Percentiles rank a stretch among this genome's conserved stretches.
Conservation (phyloP, 305 asterid species). For the Fraxinus xanthoxyloides region DNA sequence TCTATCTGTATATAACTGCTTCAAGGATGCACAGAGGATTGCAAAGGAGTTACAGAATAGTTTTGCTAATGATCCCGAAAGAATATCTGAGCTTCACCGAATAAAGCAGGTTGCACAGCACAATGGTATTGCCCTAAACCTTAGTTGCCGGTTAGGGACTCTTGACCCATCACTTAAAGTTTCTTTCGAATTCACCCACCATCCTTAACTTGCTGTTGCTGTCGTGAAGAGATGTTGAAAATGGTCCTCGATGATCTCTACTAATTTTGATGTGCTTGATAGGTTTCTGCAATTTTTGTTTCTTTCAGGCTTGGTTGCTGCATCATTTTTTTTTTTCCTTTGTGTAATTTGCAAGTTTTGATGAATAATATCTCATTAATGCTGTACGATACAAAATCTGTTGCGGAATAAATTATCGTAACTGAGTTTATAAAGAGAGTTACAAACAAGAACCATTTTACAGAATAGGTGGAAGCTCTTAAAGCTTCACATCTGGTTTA, state of each 20-base stretch:
- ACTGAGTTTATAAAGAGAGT: conserved; percentile 12
- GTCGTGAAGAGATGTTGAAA: conserved; percentile 84
- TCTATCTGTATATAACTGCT: conserved; percentile 55
- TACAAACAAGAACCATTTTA: not conserved
- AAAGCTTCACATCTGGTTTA: not conserved
- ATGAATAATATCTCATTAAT: conserved; percentile 13
- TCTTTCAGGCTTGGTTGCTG: not conserved
- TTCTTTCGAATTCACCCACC: conserved; percentile 79
- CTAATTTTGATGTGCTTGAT: not conserved
- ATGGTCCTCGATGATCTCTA: conserved; percentile 16
- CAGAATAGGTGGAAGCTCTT: not conserved
- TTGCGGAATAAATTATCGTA: conserved; percentile 1
- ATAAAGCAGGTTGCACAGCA: conserved; percentile 94
- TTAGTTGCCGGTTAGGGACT: conserved; percentile 66
- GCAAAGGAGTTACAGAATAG: conserved; percentile 67
- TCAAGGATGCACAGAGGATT: conserved; percentile 78
- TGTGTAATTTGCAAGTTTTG: conserved; percentile 16
- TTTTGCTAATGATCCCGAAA: conserved; percentile 63
- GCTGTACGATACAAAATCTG: conserved; percentile 17
- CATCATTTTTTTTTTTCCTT: not conserved
- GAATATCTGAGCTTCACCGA: conserved; percentile 61
- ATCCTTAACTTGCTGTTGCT: conserved; percentile 84
- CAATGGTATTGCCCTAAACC: conserved; percentile 73
- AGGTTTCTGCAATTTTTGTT: not conserved
- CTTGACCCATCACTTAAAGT: conserved; percentile 76